phyloP scores from a whole-genome alignment of 805 yeast genomes.

The Wickerhamomyces tratensis region DNA sequence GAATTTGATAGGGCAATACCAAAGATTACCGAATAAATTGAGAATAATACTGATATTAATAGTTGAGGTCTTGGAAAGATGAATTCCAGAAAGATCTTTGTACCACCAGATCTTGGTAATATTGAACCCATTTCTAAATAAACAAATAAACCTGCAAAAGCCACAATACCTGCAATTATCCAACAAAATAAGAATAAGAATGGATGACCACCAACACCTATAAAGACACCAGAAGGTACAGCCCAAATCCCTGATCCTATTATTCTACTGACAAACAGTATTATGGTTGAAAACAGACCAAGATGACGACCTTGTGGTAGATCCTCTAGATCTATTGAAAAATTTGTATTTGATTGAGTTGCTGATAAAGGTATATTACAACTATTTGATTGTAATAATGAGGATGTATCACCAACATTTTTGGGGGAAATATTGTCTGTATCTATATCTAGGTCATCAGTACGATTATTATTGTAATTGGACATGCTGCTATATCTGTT shows the following conservation, averaged over 20 bases:
- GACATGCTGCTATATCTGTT: too few species aligned
- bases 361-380: too few species aligned
- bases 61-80: constrained; percentile 52
- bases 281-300: constrained; percentile 57
- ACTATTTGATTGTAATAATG: too few species aligned
- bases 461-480: too few species aligned
- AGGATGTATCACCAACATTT: too few species aligned
- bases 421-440: too few species aligned
- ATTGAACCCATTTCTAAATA: constrained; percentile 64
- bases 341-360: too few species aligned
- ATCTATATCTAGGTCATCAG: too few species aligned
- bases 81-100: constrained; percentile 61
- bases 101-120: constrained; percentile 69
- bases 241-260: constrained; percentile 77
- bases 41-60: constrained; percentile 41
- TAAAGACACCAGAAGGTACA: constrained; percentile 55
- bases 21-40: constrained; percentile 38
- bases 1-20: constrained; percentile 48
- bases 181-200: constrained; percentile 51
- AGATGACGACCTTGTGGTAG: constrained; percentile 67
- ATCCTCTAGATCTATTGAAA: constrained; percentile 8
- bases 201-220: constrained; percentile 61
- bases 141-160: constrained; percentile 59
- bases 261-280: constrained; percentile 57
- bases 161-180: constrained; percentile 49